Evolutionary conservation across 805 yeast genomes (phyloP).

Genomic region (Nakazawaea ambrosiae): DNA sequence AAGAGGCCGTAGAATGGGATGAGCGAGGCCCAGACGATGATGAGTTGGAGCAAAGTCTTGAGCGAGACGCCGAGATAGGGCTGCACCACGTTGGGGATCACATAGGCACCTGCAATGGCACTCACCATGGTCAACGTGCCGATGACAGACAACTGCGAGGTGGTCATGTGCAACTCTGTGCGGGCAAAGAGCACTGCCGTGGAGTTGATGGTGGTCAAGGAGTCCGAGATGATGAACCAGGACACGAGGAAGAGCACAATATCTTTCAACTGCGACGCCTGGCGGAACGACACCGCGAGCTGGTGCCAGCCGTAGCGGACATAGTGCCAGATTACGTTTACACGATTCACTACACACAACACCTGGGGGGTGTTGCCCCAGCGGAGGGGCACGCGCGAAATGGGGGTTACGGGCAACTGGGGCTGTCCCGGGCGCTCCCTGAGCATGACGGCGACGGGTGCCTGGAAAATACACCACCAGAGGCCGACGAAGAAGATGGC

Average conservation of each 20-base stretch:
- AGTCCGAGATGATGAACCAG: conserved; percentile 74
- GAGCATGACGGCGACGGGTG: conserved; percentile 48
- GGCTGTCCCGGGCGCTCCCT: conserved; percentile 36
- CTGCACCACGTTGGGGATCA: conserved; percentile 39
- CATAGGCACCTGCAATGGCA: conserved; percentile 62
- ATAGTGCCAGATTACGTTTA: conserved; percentile 23
- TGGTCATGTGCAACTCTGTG: conserved; percentile 61
- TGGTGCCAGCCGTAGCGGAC: conserved; percentile 58
- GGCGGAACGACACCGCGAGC: conserved; percentile 44
- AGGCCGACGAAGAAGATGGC: conserved; percentile 60
- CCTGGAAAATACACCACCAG: conserved; percentile 73
- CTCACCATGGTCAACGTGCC: conserved; percentile 61
- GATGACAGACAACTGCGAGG: conserved; percentile 55
- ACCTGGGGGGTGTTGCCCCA: not conserved
- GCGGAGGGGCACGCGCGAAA: not conserved
- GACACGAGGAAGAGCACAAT: conserved; percentile 60
- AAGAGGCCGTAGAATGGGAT: conserved; percentile 69
- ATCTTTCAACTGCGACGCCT: conserved; percentile 54
- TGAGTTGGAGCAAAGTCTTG: conserved; percentile 39
- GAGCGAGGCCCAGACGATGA: conserved; percentile 53
- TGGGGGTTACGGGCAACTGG: not conserved
- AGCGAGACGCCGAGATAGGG: conserved; percentile 34
- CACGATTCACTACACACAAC: conserved; percentile 9
- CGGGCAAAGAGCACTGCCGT: conserved; percentile 74
- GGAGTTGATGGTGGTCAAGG: conserved; percentile 70